Conservation (phyloP, 2,329 filamentous ascomycete species). For the Coniochaeta sp. region DNA sequence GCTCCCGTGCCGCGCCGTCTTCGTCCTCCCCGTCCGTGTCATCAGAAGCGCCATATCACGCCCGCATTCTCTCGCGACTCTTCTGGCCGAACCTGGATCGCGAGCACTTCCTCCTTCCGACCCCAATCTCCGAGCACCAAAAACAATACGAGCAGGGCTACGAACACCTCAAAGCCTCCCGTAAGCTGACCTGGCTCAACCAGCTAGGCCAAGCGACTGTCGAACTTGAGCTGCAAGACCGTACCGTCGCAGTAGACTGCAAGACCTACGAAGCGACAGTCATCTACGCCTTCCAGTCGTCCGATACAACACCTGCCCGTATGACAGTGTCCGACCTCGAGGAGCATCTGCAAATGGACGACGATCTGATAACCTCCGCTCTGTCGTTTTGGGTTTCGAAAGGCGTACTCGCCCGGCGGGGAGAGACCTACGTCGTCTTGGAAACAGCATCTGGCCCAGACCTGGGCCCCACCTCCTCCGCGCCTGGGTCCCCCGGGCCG, state of each 20-base stretch:
- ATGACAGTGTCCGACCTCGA: slow-evolving; percentile 44
- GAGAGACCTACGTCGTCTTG: slow-evolving; percentile 57
- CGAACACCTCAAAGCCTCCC: slow-evolving; percentile 69
- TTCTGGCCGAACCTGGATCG: slow-evolving; percentile 84
- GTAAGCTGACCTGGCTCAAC: slow-evolving; percentile 84
- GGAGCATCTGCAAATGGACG: slow-evolving; percentile 61
- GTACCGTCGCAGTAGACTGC: slow-evolving; percentile 63
- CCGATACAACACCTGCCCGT: slow-evolving; percentile 25
- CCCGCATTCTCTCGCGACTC: slow-evolving; percentile 82
- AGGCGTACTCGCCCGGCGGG: slow-evolving; percentile 52
- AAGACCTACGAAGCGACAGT: slow-evolving; percentile 82
- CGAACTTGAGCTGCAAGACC: slow-evolving; percentile 75
- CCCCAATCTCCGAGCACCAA: slow-evolving; percentile 52
- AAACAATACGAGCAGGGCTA: slow-evolving; percentile 67
- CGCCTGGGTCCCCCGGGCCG: slow-evolving; percentile 9
- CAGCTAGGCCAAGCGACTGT: slow-evolving; percentile 74
- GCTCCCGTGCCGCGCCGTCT: neutral
- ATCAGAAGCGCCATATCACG: slow-evolving; percentile 44
- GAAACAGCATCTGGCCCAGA: slow-evolving; percentile 40
- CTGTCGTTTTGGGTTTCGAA: slow-evolving; percentile 66
- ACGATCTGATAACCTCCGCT: slow-evolving; percentile 59
- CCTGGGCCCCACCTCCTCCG: slow-evolving; percentile 4
- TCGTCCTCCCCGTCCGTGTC: slow-evolving; percentile 2
- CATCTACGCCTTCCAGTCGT: slow-evolving; percentile 69
- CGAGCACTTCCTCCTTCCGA: slow-evolving; percentile 59